Base-by-base conservation (phyloP, 2,329 filamentous ascomycete species). In the Alternaria gaisen region DNA sequence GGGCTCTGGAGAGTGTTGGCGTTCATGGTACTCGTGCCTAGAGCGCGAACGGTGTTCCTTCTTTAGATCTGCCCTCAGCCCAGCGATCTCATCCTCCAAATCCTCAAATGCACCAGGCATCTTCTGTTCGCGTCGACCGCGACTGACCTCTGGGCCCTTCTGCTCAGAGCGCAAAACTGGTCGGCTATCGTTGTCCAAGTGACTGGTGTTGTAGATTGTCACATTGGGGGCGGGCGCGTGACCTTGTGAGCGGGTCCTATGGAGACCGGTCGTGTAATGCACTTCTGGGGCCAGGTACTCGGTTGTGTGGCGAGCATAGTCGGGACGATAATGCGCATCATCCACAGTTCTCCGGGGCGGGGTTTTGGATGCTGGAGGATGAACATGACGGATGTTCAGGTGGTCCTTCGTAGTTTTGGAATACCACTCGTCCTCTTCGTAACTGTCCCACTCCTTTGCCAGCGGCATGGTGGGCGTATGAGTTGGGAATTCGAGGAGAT, bases 171-270 rank as follows among this genome's bases (percentile, higher is more conserved):
- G 74, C 14, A 80, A 71, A 51, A 72, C 71, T 9, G 72, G 74
- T 53, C 58, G 77, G 42, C 68, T 76, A 43, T 77, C 75, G 54
- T 75, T 76, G 63, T 79, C 73, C 63, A 78, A 76, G 53, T 74
- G 74, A 55, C 79, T 77, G 56, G 79, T 80, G 69, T 83, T 83
- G 74, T 81, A 80, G 62, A 83, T 82, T 66, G 81, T 81, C 63
- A 83, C 78, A 47, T 80, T 78, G 18, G 82, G 82, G n/a, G 73
- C 73, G 14, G 80, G 80, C 24, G 74, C 65, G 56, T 80, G 77
- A 44, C 82, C 82, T 42, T 79, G 77, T 16, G 81, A 83, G 59
- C 81, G 78, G 48, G 80, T 80, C 55, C 82, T 80, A 51, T 82
- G 78, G 16, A 83, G 77, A 42, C 75, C 74, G 42, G 67, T 64